Percentiles rank a stretch among this genome's conserved stretches.
These are phyloP conservation scores for Limtongozyma cylindracea DNA, from an alignment of 805 yeast species.

Conservation along the genomic window DNA sequence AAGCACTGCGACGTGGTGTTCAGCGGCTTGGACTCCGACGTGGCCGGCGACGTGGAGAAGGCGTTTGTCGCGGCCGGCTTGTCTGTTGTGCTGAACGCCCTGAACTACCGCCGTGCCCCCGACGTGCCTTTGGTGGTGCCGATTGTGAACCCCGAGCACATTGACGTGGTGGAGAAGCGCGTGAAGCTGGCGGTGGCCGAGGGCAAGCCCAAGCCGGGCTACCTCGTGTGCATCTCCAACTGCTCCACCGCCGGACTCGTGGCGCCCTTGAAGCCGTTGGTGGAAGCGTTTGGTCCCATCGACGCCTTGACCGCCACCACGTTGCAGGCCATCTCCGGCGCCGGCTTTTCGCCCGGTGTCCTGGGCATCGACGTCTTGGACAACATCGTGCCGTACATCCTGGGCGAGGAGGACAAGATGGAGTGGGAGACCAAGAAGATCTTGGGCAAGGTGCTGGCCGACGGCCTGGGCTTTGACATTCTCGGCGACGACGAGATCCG, in stretches of 20 bases:
- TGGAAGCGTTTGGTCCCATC: constrained; percentile 75
- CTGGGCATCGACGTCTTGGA: constrained; percentile 87
- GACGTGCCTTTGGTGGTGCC: constrained; percentile 90
- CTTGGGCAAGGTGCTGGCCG: constrained; percentile 34
- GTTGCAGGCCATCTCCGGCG: constrained; percentile 94
- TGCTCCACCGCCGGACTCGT: constrained; percentile 97
- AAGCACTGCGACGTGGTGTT: constrained; percentile 83
- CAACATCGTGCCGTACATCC: constrained; percentile 81
- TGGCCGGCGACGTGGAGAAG: constrained; percentile 80
- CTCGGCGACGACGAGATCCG: constrained; percentile 45
- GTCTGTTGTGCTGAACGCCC: constrained; percentile 81
- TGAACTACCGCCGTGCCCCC: constrained; percentile 73
- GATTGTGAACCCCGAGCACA: constrained; percentile 79
- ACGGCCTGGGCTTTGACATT: constrained; percentile 26
- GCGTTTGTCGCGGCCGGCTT: constrained; percentile 64
- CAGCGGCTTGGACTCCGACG: constrained; percentile 82
- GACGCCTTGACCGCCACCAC: constrained; percentile 75
- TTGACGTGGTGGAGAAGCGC: constrained; percentile 40
- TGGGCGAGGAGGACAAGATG: constrained; percentile 95
- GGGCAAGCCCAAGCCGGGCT: constrained; percentile 46
- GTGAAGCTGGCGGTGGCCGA: constrained; percentile 24
- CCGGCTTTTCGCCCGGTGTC: constrained; percentile 95
- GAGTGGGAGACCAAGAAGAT: constrained; percentile 98
- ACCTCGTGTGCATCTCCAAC: constrained; percentile 84
- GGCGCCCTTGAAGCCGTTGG: constrained; percentile 88